A percentile compares a stretch with the other conserved stretches of the same genome.
Evolutionary conservation across 331 rosid species (phyloP).

Genomic region (Rhamnella rubrinervis): DNA sequence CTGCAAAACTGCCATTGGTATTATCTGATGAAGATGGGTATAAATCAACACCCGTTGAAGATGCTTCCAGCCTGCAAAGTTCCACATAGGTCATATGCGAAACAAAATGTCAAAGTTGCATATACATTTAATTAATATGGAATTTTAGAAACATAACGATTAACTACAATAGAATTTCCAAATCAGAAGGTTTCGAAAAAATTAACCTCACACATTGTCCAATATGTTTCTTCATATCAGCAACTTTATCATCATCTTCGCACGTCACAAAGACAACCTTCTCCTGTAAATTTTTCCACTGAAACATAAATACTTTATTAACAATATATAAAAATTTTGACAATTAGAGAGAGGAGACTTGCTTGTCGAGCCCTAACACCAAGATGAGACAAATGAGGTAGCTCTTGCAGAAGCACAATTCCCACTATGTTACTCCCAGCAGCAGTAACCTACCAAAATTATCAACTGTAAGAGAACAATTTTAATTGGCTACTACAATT

Average conservation of each 20-base stretch:
- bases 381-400: conserved; percentile 98
- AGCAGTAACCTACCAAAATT: conserved; percentile 69
- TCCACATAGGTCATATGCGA: conserved; percentile 18
- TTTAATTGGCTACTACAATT: neutral
- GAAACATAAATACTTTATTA: conserved; percentile 18
- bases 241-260: conserved; percentile 74
- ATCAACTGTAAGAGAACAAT: conserved; percentile 24
- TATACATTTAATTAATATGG: conserved; percentile 18
- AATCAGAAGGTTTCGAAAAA: neutral
- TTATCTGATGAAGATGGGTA: conserved; percentile 40
- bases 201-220: conserved; percentile 70
- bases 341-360: conserved; percentile 35
- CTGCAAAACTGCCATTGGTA: conserved; percentile 32
- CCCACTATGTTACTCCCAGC: conserved; percentile 91
- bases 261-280: conserved; percentile 93
- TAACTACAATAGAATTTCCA: conserved; percentile 9
- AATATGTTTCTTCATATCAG: conserved; percentile 49
- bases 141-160: conserved; percentile 14
- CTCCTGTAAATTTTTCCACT: conserved; percentile 58
- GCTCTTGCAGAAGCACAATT: conserved; percentile 82
- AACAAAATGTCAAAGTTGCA: conserved; percentile 17
- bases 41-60: conserved; percentile 62
- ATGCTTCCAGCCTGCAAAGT: conserved; percentile 79
- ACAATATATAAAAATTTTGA: conserved; percentile 12
- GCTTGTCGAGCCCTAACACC: conserved; percentile 98